Evolutionary conservation across 2,329 filamentous ascomycete genomes (phyloP), one percentile per base, ranked within the genome.

Genomic region (Pseudogymnoascus pannorum): DNA sequence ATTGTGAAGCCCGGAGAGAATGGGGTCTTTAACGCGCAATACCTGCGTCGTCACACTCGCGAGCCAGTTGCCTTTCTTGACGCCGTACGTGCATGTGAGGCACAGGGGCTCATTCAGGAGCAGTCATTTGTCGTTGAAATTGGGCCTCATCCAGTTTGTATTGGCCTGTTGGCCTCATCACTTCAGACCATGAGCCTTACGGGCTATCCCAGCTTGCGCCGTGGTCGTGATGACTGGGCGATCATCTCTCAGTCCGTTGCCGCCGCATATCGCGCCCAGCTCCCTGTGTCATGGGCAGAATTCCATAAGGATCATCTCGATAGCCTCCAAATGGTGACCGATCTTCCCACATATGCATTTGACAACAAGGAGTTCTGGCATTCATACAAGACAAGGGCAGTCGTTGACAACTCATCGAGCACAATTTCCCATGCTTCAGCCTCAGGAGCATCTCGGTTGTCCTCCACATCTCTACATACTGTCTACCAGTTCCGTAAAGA

Each of bases 81-180:
- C 60, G 87, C 84, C 6, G 75, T 91, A 1, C 75, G 82, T 16
- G 77, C 77, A 18, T 85, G 82, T 6, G 79, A 84, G 68, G 76
- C 81, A 58, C 76, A 79, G 14, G 80, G 80, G 62, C 72, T 80
- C 12, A 82, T 88, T 57, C 80, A 86, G 63, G 83, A 86, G 65
- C 83, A 86, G 73, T 88, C 86, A 1, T 78, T 84, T 29, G 89
- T 83, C 81, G 75, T 91, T 60, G 88, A 91, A 71, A 75, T 90
- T 63, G 87, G 88, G 14, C 86, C 87, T 36, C 85, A 89, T 68
- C 86, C 87, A 0, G 81, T 89, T 12, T 87, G 83, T 72, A 79
- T 81, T 54, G 81, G 81, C 62, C 85, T 91, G 79, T 80, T 89
- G 66, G 86, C 86, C 75, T 79, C 82, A 7, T 83, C 81, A 4